Conservation (phyloP, 1,284 basidiomycete genomes). For the Phellopilus nigrolimitatus region DNA sequence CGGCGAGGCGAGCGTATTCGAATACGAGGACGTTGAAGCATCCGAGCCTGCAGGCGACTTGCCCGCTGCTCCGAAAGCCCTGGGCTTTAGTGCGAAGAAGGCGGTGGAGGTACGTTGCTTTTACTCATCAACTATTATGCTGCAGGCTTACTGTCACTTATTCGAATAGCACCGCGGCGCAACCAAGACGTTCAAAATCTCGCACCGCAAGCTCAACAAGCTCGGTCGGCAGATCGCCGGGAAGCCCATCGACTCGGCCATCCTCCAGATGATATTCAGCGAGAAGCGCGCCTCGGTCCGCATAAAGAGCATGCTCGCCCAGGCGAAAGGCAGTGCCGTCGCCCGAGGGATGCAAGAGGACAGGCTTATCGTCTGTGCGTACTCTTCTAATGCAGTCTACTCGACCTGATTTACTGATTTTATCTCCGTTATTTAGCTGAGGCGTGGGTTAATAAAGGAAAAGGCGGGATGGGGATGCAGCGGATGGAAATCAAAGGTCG, state of each 20-base stretch:
- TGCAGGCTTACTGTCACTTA: background rate
- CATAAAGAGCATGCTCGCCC: constrained; percentile 83
- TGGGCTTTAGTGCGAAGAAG: constrained; percentile 21
- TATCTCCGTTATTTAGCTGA: constrained; percentile 50
- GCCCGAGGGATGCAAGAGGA: constrained; percentile 73
- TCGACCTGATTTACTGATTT: constrained; percentile 10
- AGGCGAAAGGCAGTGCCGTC: constrained; percentile 83
- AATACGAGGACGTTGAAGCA: constrained; percentile 25
- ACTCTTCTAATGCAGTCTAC: constrained; percentile 1
- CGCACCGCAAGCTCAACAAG: constrained; percentile 87
- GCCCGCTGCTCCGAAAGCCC: constrained; percentile 25
- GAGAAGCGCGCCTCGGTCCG: constrained; percentile 85
- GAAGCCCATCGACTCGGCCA: constrained; percentile 89
- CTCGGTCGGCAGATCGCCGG: constrained; percentile 84
- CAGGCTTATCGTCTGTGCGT: constrained; percentile 81
- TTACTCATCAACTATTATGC: background rate
- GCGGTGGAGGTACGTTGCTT: constrained; percentile 16
- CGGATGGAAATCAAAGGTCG: constrained; percentile 86
- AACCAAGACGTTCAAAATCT: constrained; percentile 90
- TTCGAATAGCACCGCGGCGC: constrained; percentile 76
- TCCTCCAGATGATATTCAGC: constrained; percentile 94
- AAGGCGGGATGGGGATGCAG: constrained; percentile 43
- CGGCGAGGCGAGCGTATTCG: constrained; percentile 55
- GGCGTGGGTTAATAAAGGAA: constrained; percentile 91
- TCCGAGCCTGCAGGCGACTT: background rate